A percentile compares a stretch with the other conserved stretches of the same genome.
Evolutionary conservation across 1,139 yeast genomes (phyloP).

Genomic region (Hansenula anomala): DNA sequence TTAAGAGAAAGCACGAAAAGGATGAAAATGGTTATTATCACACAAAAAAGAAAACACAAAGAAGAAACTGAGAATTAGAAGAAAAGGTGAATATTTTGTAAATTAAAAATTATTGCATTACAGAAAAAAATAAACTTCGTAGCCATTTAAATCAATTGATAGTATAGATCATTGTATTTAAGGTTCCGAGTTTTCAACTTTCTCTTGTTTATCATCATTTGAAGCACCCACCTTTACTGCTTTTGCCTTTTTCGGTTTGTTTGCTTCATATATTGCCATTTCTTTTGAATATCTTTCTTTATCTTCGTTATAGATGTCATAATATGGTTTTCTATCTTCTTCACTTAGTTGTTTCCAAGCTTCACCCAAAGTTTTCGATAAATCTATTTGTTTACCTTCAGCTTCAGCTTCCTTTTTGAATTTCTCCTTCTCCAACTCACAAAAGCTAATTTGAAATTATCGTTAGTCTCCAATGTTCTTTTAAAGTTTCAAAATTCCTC

Average conservation of each 20-base stretch:
- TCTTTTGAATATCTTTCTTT: conserved; percentile 70
- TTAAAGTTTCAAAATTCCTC: neutral
- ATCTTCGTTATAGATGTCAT: conserved; percentile 75
- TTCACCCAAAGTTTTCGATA: conserved; percentile 76
- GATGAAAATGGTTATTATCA: conserved; percentile 77
- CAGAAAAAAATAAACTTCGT: too few species aligned
- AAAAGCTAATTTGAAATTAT: conserved; percentile 34
- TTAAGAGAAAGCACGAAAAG: conserved; percentile 67
- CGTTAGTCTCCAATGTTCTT: conserved; percentile 2
- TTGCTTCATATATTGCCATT: conserved; percentile 55
- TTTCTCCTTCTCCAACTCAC: conserved; percentile 80
- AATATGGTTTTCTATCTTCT: conserved; percentile 69
- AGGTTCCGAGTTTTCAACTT: too few species aligned
- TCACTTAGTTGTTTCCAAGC: conserved; percentile 78
- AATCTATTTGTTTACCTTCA: conserved; percentile 50
- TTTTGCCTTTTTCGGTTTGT: conserved; percentile 12
- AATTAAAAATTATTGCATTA: too few species aligned
- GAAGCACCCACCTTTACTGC: neutral
- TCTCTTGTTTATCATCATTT: too few species aligned
- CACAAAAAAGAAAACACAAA: conserved; percentile 49
- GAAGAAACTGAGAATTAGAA: conserved; percentile 21
- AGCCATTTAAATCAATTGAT: too few species aligned
- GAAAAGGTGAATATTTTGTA: too few species aligned
- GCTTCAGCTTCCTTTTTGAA: conserved; percentile 52
- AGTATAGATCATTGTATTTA: too few species aligned